These are phyloP conservation scores for Conringia planisiliqua DNA, from an alignment of 345 rosid genomes.

Conservation along the genomic window DNA sequence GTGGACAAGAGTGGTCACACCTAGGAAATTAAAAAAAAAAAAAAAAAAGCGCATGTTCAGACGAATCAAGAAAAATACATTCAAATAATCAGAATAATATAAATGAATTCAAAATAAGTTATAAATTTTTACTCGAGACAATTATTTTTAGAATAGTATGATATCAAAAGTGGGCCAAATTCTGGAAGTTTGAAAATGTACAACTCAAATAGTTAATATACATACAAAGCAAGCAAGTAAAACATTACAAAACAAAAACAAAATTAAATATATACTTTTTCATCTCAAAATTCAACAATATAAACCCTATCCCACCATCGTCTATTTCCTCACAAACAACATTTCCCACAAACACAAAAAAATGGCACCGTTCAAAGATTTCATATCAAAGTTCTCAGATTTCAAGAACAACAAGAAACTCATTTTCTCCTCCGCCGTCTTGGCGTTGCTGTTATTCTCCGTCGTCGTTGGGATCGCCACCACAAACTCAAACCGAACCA, in stretches of 20 bases:
- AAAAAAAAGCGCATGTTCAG: constrained; percentile 4
- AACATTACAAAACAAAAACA: not conserved
- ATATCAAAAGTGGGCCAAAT: constrained; percentile 21
- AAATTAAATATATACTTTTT: not conserved
- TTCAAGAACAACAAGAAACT: constrained; percentile 30
- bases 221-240: constrained; percentile 3
- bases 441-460: constrained; percentile 6
- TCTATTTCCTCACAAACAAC: constrained; percentile 6
- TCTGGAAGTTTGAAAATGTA: not conserved
- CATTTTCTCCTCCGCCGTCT: constrained; percentile 19
- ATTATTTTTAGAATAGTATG: not conserved
- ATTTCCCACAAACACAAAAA: not conserved
- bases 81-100: not conserved
- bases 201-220: constrained; percentile 4
- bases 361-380: constrained; percentile 30
- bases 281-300: constrained; percentile 11
- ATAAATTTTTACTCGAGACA: not conserved
- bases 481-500: constrained; percentile 8
- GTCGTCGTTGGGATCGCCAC: constrained; percentile 5
- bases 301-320: constrained; percentile 3
- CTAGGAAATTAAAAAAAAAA: not conserved
- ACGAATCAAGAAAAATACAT: not conserved
- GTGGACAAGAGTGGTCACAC: constrained; percentile 24
- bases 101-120: not conserved
- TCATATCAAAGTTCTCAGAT: constrained; percentile 25